A percentile compares a stretch with the other conserved stretches of the same genome.
Conservation (phyloP, 352 stramenopile species). For the Globisporangium cystogenes region DNA sequence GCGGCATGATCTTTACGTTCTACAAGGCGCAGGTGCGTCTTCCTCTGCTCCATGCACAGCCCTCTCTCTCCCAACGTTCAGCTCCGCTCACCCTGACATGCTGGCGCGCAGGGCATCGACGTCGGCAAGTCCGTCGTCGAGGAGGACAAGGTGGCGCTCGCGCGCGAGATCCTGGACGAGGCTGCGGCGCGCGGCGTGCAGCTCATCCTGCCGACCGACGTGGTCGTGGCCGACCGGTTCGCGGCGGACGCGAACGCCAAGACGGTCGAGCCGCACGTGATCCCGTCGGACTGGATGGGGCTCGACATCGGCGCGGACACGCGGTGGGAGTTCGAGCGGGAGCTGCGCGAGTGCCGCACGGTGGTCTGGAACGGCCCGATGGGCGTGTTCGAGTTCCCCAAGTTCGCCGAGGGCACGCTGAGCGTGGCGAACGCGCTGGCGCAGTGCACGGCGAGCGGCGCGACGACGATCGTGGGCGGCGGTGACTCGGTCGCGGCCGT, state of each 20-base stretch:
- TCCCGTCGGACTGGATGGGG: slow-evolving; percentile 96
- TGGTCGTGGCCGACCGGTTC: slow-evolving; percentile 92
- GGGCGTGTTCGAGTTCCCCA: slow-evolving; percentile 97
- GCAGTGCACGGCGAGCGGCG: slow-evolving; percentile 72
- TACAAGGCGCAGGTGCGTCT: slow-evolving; percentile 86
- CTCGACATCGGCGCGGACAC: slow-evolving; percentile 81
- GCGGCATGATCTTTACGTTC: slow-evolving; percentile 98
- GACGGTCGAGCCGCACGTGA: slow-evolving; percentile 69
- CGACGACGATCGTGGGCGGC: slow-evolving; percentile 91
- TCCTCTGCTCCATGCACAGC: no score
- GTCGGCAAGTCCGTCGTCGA: slow-evolving; percentile 95
- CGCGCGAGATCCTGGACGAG: slow-evolving; percentile 88
- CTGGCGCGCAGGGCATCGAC: slow-evolving; percentile 77
- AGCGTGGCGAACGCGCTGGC: slow-evolving; percentile 90
- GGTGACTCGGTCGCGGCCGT: slow-evolving; percentile 96
- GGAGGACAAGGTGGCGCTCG: slow-evolving; percentile 92
- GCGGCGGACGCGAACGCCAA: slow-evolving; percentile 57
- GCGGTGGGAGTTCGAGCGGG: slow-evolving; percentile 56
- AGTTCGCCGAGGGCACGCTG: slow-evolving; percentile 95
- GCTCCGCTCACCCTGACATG: no score
- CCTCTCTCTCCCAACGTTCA: no score
- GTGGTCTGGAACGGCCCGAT: slow-evolving; percentile 95
- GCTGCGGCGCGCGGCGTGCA: slow-evolving; percentile 86
- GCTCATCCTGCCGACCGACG: slow-evolving; percentile 91
- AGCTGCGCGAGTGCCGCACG: slow-evolving; percentile 90